A percentile compares a stretch with the other conserved stretches of the same genome.
Evolutionary conservation across 768 basidiomycete genomes (phyloP).

Genomic region (Podaxis sp.): DNA sequence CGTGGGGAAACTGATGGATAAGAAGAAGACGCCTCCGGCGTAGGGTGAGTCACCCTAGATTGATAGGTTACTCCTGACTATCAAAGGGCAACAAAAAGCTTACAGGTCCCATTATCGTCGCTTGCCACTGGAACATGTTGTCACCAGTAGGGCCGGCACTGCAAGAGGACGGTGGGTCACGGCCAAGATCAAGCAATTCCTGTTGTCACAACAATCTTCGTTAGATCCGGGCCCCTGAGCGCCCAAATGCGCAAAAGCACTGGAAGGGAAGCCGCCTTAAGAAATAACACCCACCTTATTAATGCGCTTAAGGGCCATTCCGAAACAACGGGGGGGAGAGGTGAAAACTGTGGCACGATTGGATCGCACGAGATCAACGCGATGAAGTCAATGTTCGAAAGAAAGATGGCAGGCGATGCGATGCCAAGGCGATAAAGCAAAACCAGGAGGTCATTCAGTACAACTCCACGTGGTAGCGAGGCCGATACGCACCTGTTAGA

Average conservation of each 20-base stretch:
- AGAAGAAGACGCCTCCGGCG: constrained; percentile 98
- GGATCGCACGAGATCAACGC: constrained; percentile 46
- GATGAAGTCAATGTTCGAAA: constrained; percentile 24
- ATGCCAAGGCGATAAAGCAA: constrained; percentile 32
- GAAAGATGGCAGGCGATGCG: constrained; percentile 25
- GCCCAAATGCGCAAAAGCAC: constrained; percentile 17
- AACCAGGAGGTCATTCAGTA: constrained; percentile 6
- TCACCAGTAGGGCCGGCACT: constrained; percentile 97
- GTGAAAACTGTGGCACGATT: constrained; percentile 31
- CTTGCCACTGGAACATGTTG: constrained; percentile 99
- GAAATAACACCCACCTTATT: constrained; percentile 76
- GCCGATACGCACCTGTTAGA: constrained; percentile 34
- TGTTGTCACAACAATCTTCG: constrained; percentile 33
- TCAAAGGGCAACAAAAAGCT: constrained; percentile 29
- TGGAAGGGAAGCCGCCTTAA: neutral
- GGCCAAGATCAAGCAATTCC: constrained; percentile 99
- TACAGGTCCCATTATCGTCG: constrained; percentile 99
- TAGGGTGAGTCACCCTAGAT: constrained; percentile 94
- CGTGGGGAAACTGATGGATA: constrained; percentile 89
- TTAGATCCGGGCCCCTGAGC: constrained; percentile 18
- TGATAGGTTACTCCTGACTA: constrained; percentile 24
- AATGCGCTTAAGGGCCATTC: constrained; percentile 98
- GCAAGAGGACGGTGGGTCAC: constrained; percentile 99
- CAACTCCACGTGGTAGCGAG: constrained; percentile 14
- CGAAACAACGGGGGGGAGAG: constrained; percentile 27